Evolutionary conservation across 202 grass and related monocot genomes (phyloP), one percentile per base, ranked within the genome.

Genomic region (Setaria italica): DNA sequence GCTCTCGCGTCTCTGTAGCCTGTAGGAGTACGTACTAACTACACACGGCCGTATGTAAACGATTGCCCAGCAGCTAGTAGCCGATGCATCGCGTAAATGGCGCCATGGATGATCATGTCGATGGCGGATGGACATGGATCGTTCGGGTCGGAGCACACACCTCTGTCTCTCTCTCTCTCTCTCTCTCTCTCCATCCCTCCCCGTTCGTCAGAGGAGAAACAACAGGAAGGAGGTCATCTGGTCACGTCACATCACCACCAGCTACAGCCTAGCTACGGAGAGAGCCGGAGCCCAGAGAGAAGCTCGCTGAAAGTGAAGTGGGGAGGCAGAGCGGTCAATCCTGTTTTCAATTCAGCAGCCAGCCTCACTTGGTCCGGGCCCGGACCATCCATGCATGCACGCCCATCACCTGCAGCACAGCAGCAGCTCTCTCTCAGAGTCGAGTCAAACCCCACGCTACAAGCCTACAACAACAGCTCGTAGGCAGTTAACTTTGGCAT

Each of bases 171-270:
- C 67, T 15, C 45, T 49, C 67, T 67, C 59, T 17, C 35, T 49
- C 67, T 15, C 45, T 49, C 67, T 15, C 35, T 49, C 67, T 15
- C 45, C 69, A 47, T 46, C 20, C 42, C 11, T 13, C 2, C 39
- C 20, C 25, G 70, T 9, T 73, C 47, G 49, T 17, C 32, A 54
- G 68, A 71, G 9, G 20, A 37, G 11, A 69, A 67, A 25, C 12
- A 63, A n/a, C 30, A 51, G 37, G 67, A 72, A 62, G 35, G 41
- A 72, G 55, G 76, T 46, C 67, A 43, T 53, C 67, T 86, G 56
- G 84, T 55, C 67, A 34, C 64, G 84, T 86, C 84, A 43, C 67
- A 55, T 86, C 67, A 35, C 66, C 43, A 30, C 48, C 29, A 11
- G 48, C 48, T 74, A 49, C 60, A 33, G 59, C 29, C 25, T 25